Evolutionary conservation across 1,284 basidiomycete species (phyloP), one percentile per base, ranked within the genome.

Genomic region (Microbotryomycetes sp.): DNA sequence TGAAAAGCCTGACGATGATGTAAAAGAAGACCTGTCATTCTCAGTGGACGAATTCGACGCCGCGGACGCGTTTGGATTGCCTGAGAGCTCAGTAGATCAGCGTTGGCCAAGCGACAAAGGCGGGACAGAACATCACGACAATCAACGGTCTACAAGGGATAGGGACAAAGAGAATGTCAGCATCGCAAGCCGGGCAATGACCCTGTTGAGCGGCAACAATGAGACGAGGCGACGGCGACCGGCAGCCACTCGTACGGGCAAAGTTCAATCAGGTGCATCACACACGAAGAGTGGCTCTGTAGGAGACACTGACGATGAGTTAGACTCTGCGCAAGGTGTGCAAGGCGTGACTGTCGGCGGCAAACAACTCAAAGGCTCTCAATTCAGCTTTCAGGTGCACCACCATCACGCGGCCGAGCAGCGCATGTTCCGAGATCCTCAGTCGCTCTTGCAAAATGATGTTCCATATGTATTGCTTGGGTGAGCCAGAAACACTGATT

Each of bases 391-490:
- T 22, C 67, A 69, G 58, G 67, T 69, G 5, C 67, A 69, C 14
- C 67, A 69, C 51, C 67, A 69, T 31, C 67, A 69, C 22, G 62
- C 59, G 22, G 23, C 63, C n/a, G 6, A n/a, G 16, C 9, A 3
- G 25, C 49, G 23, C 6, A 2, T 31, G 9, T 22, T 22, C 36
- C 14, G 52, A 6, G 6, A n/a, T n/a, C n/a, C n/a, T n/a, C n/a
- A n/a, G 12, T 23, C 22, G 4, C 3, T 14, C 28, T 32, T 6
- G 45, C 29, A 30, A n/a, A 46, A 72, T 1, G 77, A 78, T 59
- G 75, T 78, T 23, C 78, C 77, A 2, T 75, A 76, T 50, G 78
- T 92, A 52, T 78, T 93, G 29, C 81, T 91, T 49, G 89, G 89
- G 89, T 91, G 70, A 69, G 81, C 78, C 1, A 31, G 49, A 63